A percentile compares a stretch with the other conserved stretches of the same genome.
Conservation (phyloP, 805 yeast genomes). For the Metschnikowia reukaufii region DNA sequence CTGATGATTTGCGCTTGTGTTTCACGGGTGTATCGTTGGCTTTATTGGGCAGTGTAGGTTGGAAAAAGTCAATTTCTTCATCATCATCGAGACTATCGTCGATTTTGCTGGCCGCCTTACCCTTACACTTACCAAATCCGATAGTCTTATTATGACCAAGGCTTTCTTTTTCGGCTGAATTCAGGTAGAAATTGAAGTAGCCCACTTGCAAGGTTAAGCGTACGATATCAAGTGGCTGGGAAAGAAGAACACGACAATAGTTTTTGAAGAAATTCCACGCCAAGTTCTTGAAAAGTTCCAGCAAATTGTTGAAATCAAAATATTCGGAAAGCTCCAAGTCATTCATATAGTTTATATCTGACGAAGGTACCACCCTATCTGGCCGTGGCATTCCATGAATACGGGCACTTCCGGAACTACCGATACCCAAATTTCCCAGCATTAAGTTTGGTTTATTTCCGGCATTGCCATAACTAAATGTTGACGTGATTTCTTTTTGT, state of each 20-base stretch:
- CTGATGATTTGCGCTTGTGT: not conserved
- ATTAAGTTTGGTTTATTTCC: slow-evolving; percentile 10
- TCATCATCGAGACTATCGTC: slow-evolving; percentile 18
- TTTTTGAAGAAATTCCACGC: slow-evolving; percentile 62
- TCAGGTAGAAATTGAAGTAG: slow-evolving; percentile 40
- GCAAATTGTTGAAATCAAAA: slow-evolving; percentile 57
- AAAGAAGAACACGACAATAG: slow-evolving; percentile 64
- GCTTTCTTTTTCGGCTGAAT: not conserved
- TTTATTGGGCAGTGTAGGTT: slow-evolving; percentile 14
- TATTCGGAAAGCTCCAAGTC: slow-evolving; percentile 69
- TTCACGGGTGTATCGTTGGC: not conserved
- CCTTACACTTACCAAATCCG: not conserved
- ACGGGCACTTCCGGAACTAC: slow-evolving; percentile 4
- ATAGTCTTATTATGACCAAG: not conserved
- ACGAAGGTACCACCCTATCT: slow-evolving; percentile 6
- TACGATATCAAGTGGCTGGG: slow-evolving; percentile 89
- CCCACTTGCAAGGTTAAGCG: slow-evolving; percentile 81
- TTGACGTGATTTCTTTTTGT: slow-evolving; percentile 34
- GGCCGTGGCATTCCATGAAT: not conserved
- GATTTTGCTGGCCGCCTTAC: not conserved
- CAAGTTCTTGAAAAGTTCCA: slow-evolving; percentile 56
- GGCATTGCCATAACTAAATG: slow-evolving; percentile 21
- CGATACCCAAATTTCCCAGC: slow-evolving; percentile 16
- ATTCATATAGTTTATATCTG: slow-evolving; percentile 45
- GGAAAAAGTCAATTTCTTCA: slow-evolving; percentile 40